Evolutionary conservation across 805 yeast genomes (phyloP).

Genomic region (Ogataea nonfermentans): DNA sequence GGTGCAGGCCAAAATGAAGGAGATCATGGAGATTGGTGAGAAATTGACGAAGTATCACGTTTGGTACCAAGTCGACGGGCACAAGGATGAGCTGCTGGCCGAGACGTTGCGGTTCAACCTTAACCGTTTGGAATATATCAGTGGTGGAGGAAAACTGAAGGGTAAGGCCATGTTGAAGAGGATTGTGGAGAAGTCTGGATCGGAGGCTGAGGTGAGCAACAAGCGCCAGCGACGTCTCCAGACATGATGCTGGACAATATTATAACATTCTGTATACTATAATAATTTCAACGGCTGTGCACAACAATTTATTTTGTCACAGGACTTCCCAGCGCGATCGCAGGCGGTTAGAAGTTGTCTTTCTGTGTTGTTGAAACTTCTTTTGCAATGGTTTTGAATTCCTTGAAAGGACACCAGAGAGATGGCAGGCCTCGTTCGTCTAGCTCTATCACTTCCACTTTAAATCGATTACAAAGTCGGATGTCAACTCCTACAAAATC

Average conservation of each 20-base stretch:
- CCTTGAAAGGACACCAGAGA: slow-evolving; percentile 5
- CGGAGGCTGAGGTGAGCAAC: slow-evolving; percentile 23
- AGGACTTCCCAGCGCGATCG: slow-evolving; percentile 2
- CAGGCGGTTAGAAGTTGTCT: slow-evolving; percentile 4
- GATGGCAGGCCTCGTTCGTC: slow-evolving; percentile 19
- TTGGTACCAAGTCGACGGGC: slow-evolving; percentile 84
- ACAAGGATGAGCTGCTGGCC: slow-evolving; percentile 62
- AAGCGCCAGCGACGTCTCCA: slow-evolving; percentile 18
- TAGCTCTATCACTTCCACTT: slow-evolving; percentile 17
- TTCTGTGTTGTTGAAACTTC: not conserved
- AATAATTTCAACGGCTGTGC: not conserved
- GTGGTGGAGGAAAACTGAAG: slow-evolving; percentile 35
- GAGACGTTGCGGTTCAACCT: slow-evolving; percentile 61
- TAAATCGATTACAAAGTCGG: slow-evolving; percentile 19
- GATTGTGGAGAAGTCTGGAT: slow-evolving; percentile 29
- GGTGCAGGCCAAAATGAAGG: slow-evolving; percentile 61
- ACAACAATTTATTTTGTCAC: slow-evolving; percentile 1
- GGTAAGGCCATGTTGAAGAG: slow-evolving; percentile 34
- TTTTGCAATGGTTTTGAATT: slow-evolving; percentile 10
- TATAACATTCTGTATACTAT: not conserved
- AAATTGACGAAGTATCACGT: slow-evolving; percentile 60
- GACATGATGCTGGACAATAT: not conserved
- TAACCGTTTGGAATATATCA: slow-evolving; percentile 37
- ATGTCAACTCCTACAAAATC: slow-evolving; percentile 19
- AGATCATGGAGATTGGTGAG: slow-evolving; percentile 56